Base-by-base conservation (phyloP, 2,329 filamentous ascomycete genomes). In the Sporothrix euskadiensis region DNA sequence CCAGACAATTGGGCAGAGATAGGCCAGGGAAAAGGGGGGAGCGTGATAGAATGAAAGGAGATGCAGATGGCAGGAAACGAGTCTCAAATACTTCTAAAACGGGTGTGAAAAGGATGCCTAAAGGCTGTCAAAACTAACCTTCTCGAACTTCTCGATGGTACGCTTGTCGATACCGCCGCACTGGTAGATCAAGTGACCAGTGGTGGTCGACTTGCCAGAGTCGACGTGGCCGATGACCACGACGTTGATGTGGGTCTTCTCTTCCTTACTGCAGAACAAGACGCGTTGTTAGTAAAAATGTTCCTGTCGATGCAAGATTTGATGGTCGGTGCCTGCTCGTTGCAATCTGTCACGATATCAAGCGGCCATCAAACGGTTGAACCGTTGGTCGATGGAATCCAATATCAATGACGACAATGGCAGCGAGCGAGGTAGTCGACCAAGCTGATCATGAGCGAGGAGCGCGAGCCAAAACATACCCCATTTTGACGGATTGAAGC, bases 91-190 rank as follows among this genome's bases (percentile, higher is more conserved):
- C 35, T 35, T 35, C 2, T 8, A 52, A 16, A 30, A 14, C 10
- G 8, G 56, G 56, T 39, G 56, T 59, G 30, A 59, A 30, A 30
- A 56, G 3, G 7, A 4, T 14, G 52, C 19, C 19, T 4, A n/a
- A 35, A 26, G 16, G 47, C n/a, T 56, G 30, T 35, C 30, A 26
- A 22, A 47, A 59, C 90, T 84, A 87, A 97, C 94, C 94, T 99
- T 99, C 94, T 99, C 96, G 91, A 99, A 99, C 93, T 99, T 99
- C 92, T 99, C 96, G 85, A 99, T 99, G 87, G 95, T 98, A 94
- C 96, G 95, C 91, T 95, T 94, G 93, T 99, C 96, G 84, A 98
- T 99, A 94, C 96, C 96, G 92, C 96, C 96, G 90, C 96, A 98
- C 92, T 99, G 95, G 94, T 98, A 98, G 93, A 99, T 98, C 91